phyloP scores from a whole-genome alignment of 2,329 filamentous ascomycete species.

The Monosporascus sp. region DNA sequence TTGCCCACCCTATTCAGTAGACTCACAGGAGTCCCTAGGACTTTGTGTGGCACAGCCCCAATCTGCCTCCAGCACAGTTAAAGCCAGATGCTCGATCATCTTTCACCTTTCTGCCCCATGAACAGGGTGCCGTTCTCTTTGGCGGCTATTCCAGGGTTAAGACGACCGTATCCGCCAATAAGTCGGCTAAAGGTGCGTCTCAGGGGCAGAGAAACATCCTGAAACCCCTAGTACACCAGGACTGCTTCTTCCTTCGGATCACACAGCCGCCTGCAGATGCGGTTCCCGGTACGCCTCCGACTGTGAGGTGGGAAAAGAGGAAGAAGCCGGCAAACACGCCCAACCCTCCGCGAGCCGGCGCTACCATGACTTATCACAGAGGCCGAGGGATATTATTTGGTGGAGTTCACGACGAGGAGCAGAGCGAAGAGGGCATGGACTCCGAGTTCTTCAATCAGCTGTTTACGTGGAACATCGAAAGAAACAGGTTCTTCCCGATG shows the following conservation, averaged over 20 bases:
- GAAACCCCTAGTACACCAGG: constrained; percentile 86
- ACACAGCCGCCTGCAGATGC: constrained; percentile 65
- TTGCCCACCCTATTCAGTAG: background rate
- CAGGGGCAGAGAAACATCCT: constrained; percentile 66
- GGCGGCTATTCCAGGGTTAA: constrained; percentile 94
- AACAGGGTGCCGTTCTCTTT: constrained; percentile 82
- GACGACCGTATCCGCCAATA: constrained; percentile 54
- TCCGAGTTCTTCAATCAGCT: constrained; percentile 94
- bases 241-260: constrained; percentile 89
- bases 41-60: constrained; percentile 77
- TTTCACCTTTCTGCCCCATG: constrained; percentile 87
- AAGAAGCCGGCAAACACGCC: constrained; percentile 91
- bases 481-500: constrained; percentile 90
- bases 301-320: constrained; percentile 82
- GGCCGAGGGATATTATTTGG: constrained; percentile 90
- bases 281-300: constrained; percentile 58
- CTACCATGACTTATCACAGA: constrained; percentile 92
- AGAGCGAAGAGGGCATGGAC: constrained; percentile 90
- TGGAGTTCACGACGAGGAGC: constrained; percentile 87
- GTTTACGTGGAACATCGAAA: constrained; percentile 90
- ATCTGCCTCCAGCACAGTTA: constrained; percentile 68
- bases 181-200: constrained; percentile 56
- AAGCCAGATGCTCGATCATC: constrained; percentile 89
- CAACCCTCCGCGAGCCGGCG: constrained; percentile 74
- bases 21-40: constrained; percentile 40